phyloP scores from a whole-genome alignment of 1,284 basidiomycete species.

The Cryptococcus wingfieldii region DNA sequence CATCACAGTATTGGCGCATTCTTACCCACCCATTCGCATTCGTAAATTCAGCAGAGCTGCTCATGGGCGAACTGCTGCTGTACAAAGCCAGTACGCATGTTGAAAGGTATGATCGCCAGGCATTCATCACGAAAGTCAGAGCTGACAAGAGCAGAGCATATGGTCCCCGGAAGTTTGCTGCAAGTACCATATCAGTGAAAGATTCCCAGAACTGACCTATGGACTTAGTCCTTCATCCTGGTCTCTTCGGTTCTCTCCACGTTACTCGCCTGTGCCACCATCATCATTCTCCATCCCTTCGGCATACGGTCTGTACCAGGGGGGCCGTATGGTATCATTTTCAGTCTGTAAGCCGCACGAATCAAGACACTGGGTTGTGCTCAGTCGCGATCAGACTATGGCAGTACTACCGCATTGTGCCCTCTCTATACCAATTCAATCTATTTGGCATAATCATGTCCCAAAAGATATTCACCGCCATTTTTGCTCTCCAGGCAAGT shows the following conservation, averaged over 20 bases:
- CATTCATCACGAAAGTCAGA: background rate
- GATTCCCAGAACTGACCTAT: background rate
- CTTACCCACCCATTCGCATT: conserved; percentile 70
- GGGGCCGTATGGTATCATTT: conserved; percentile 65
- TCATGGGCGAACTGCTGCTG: conserved; percentile 69
- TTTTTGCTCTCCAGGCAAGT: conserved; percentile 62
- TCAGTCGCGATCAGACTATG: conserved; percentile 57
- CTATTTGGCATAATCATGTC: conserved; percentile 69
- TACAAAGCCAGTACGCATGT: conserved; percentile 69
- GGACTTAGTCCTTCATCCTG: conserved; percentile 65
- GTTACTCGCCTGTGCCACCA: conserved; percentile 60
- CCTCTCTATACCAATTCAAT: conserved; percentile 67
- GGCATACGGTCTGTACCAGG: conserved; percentile 69
- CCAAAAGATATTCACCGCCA: conserved; percentile 68
- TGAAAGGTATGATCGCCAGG: conserved; percentile 55
- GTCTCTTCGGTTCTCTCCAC: conserved; percentile 64
- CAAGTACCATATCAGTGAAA: conserved; percentile 49
- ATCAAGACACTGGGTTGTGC: background rate
- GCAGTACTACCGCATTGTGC: conserved; percentile 72
- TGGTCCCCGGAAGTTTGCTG: conserved; percentile 82
- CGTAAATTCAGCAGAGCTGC: conserved; percentile 76
- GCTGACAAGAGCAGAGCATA: conserved; percentile 55
- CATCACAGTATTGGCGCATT: conserved; percentile 75
- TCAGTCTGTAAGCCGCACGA: conserved; percentile 34
- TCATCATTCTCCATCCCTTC: conserved; percentile 61